phyloP scores from a whole-genome alignment of 2,329 filamentous ascomycete genomes.

The Pseudogymnoascus sp. region DNA sequence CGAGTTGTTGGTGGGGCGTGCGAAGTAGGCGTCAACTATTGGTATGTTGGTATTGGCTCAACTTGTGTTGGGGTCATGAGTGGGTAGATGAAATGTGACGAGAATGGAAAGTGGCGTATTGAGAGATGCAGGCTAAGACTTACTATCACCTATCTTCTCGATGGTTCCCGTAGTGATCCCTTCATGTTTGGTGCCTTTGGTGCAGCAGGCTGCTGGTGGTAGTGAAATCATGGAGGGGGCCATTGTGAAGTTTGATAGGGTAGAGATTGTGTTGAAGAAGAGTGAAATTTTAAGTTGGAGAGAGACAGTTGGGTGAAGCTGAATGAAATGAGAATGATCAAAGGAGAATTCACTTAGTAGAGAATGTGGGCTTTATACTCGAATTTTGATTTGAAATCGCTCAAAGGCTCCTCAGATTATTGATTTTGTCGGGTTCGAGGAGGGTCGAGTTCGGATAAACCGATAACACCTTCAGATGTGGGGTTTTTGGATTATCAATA shows the following conservation, averaged over 20 bases:
- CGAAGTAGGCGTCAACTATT: slow-evolving; percentile 10
- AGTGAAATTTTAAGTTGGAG: not conserved
- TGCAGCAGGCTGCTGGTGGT: slow-evolving; percentile 8
- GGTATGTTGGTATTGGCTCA: not conserved
- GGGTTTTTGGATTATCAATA: too few relatives aligned
- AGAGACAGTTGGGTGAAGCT: not conserved
- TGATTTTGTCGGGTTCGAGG: not conserved
- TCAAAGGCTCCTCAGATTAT: not conserved
- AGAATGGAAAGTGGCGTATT: not conserved
- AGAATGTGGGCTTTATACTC: not conserved
- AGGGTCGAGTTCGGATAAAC: not conserved
- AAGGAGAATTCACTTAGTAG: not conserved
- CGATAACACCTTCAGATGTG: not conserved
- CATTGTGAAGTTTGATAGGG: not conserved
- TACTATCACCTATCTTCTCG: slow-evolving; percentile 12
- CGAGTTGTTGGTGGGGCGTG: not conserved
- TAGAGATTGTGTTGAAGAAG: not conserved
- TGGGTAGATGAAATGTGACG: not conserved
- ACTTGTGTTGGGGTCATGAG: not conserved
- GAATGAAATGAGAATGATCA: not conserved
- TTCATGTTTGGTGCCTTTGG: slow-evolving; percentile 4
- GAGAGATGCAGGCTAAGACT: slow-evolving; percentile 2
- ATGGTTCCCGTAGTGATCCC: not conserved
- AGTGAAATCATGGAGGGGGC: not conserved
- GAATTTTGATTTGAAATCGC: not conserved